Base-by-base conservation (phyloP, 371 early-diverging fungal genomes). In the Mucor sp. region DNA sequence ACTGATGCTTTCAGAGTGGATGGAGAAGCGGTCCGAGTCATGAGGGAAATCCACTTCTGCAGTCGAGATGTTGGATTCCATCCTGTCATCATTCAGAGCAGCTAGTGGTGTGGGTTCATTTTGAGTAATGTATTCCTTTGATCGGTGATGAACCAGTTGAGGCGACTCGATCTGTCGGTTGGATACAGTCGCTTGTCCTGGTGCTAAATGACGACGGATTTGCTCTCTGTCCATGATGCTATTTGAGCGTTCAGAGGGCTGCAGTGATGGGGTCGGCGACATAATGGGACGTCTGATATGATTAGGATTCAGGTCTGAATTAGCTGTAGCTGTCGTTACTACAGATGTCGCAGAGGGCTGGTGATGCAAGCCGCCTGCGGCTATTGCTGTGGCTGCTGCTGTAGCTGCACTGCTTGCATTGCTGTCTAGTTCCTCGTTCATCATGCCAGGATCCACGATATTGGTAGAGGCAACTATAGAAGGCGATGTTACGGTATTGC, bases 1-100 rank as follows among this genome's bases (percentile, higher is more conserved):
- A n/a, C n/a, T n/a, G n/a, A 35, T 41, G 17, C 57, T 43, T 48
- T 61, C 68, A 11, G 72, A 71, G 15, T 43, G 67, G 47, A 67
- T 71, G 5, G 72, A 71, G 50, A 71, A 71, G 43, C 62, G 50
- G 32, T 71, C 72, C 9, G 68, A 71, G 57, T 71, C 72, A 67
- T 67, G 72, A 65, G 72, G 68, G 23, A 71, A 67, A 6, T 71
- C 68, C 6, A 67, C 27, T 30, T 67, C 53, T 19, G 60, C 30
- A 6, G 59, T 35, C 27, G 35, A 60, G 12, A n/a, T 37, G 5
- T 30, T 56, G 11, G 19, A n/a, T 5, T 43, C 27, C 4, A 39
- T 60, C n/a, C 19, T 21, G 14, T 56, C 32, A 27, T 56, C 28
- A 27, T 3, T 39, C n/a, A 55, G 5, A 4, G 44, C 41, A 3